Evolutionary conservation across 768 basidiomycete genomes (phyloP), one percentile per base, ranked within the genome.

Genomic region (Termitomyces sp.): DNA sequence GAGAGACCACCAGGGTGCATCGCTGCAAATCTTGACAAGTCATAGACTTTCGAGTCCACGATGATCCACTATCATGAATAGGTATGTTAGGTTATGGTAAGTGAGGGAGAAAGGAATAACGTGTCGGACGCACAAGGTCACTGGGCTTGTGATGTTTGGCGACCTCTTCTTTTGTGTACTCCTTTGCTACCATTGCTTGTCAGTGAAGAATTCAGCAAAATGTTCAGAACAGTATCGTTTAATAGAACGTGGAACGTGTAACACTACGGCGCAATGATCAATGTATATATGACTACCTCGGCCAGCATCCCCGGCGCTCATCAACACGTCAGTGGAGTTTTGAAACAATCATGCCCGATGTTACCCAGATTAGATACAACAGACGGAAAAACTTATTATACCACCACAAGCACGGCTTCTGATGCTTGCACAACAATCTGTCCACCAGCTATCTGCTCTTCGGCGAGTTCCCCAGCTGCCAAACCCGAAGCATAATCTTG

Each of bases 1-100:
- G 83, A 79, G n/a, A n/a, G n/a, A 11, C 94, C 94, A 47, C 94
- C 95, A 0, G 92, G 95, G 65, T 97, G 95, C 62, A 95, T 75
- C 47, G 76, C 77, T 52, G 81, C 82, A 72, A 97, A 96, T 65
- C 83, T 86, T 52, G 86, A 84, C 25, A 97, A 73, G 68, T 95
- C 87, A 67, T 85, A 93, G 31, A 93, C 90, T 69, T 61, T 63
- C 10, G 72, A 66, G 52, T 74, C 72, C 43, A 95, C 81, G 58
- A 91, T 81, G 49, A 95, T 74, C 91, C 92, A 94, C 87, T 90
- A 45, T 90, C 23, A 78, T 73, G 62, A 80, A 87, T 7, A 27
- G 40, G 37, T 25, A 19, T 51, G 32, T 57, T 32, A 44, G 21
- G 34, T 51, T 14, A 25, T 23, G 44, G 10, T 21, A 47, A 17